phyloP scores from a whole-genome alignment of 441 rosid species.

The Brassica balearica region DNA sequence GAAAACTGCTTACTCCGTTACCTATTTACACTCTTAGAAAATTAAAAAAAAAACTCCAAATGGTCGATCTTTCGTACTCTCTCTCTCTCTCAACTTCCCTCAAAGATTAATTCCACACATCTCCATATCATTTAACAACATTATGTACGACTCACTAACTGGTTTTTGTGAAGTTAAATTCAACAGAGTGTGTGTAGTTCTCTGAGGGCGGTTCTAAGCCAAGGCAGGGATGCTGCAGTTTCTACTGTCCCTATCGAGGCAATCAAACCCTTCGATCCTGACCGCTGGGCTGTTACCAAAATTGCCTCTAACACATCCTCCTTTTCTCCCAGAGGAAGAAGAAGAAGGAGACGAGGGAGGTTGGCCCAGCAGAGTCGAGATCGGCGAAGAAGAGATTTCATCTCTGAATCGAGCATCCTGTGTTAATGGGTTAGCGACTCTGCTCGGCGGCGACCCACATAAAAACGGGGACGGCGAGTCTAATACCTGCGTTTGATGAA shows the following conservation, averaged over 20 bases:
- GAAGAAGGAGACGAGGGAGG: constrained; percentile 55
- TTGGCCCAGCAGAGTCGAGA: constrained; percentile 36
- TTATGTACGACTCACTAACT: constrained; percentile 26
- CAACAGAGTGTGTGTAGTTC: constrained; percentile 21
- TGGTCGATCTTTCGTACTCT: constrained; percentile 20
- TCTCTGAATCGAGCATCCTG: constrained; percentile 86
- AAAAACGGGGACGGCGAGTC: constrained; percentile 73
- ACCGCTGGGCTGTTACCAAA: constrained; percentile 90
- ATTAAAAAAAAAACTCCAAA: constrained; percentile 20
- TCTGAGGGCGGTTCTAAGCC: constrained; percentile 48
- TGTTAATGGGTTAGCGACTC: constrained; percentile 98
- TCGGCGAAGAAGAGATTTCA: constrained; percentile 50
- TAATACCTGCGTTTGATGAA: constrained; percentile 54
- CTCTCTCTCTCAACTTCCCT: constrained; percentile 9
- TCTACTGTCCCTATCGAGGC: constrained; percentile 81
- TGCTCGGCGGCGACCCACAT: constrained; percentile 98
- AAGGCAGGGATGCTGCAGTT: constrained; percentile 79
- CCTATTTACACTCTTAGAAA: constrained; percentile 41
- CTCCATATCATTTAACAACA: constrained; percentile 32
- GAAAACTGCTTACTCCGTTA: constrained; percentile 30
- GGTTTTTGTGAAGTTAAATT: constrained; percentile 1
- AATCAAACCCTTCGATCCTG: constrained; percentile 90
- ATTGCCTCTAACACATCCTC: constrained; percentile 68
- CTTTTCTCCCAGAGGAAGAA: constrained; percentile 71
- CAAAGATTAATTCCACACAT: constrained; percentile 18